phyloP scores from a whole-genome alignment of 2,329 filamentous ascomycete species.

The Apiospora malaysiana region DNA sequence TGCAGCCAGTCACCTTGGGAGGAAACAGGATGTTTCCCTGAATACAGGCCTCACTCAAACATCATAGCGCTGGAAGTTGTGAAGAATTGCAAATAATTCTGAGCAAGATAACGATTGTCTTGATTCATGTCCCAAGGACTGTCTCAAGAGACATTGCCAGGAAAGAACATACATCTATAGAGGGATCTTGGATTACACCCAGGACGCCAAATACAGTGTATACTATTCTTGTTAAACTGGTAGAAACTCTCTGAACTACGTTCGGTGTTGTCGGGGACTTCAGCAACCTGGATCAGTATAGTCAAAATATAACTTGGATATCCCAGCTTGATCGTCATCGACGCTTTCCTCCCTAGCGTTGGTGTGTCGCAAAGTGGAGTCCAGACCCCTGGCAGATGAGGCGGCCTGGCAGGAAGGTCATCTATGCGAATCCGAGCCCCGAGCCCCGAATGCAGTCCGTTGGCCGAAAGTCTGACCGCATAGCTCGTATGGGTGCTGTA shows the following conservation, averaged over 20 bases:
- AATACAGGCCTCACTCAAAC: no score
- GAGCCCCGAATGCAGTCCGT: neutral
- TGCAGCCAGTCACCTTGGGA: no score
- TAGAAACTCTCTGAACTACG: neutral
- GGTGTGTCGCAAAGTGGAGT: neutral
- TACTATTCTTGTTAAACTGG: neutral
- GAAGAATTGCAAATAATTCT: neutral
- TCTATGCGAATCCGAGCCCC: neutral
- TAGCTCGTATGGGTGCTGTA: neutral
- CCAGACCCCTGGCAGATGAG: neutral
- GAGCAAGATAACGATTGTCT: no score
- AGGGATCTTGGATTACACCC: neutral
- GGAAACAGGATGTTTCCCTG: no score
- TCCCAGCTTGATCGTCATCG: neutral
- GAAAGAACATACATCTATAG: neutral
- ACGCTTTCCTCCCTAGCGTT: neutral
- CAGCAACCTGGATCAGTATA: neutral
- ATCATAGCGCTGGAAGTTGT: neutral
- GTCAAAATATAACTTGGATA: neutral
- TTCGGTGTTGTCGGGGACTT: neutral
- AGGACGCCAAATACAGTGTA: neutral
- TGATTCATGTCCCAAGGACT: no score
- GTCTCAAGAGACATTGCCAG: neutral
- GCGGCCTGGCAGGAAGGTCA: neutral
- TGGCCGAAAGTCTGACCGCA: neutral